Evolutionary conservation across 1,284 basidiomycete genomes (phyloP).

Genomic region (Agroathelia rolfsii): DNA sequence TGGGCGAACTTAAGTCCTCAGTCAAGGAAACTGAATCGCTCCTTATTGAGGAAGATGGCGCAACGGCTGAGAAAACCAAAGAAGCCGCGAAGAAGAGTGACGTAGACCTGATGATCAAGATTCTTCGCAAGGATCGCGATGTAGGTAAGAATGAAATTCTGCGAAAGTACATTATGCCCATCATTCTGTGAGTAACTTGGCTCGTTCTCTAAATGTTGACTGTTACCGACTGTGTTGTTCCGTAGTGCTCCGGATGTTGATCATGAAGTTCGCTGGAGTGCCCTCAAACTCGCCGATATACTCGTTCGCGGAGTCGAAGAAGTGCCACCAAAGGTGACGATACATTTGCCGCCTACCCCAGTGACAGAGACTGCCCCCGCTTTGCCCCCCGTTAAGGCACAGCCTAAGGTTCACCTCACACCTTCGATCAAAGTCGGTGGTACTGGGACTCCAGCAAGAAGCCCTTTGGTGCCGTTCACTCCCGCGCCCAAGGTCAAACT

Average conservation of each 20-base stretch:
- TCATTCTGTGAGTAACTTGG: conserved; percentile 54
- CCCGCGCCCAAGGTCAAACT: no score
- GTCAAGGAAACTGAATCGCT: conserved; percentile 67
- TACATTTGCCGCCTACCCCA: conserved; percentile 77
- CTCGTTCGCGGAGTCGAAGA: conserved; percentile 79
- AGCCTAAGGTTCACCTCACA: conserved; percentile 29
- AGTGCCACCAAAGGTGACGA: conserved; percentile 76
- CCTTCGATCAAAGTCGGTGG: no score
- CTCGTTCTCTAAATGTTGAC: conserved; percentile 5
- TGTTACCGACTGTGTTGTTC: conserved; percentile 8
- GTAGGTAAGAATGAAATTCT: conserved; percentile 77
- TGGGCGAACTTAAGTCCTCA: conserved; percentile 79
- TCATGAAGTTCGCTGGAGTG: conserved; percentile 81
- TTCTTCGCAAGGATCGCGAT: conserved; percentile 74
- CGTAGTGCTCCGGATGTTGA: conserved; percentile 65
- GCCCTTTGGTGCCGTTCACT: conserved; percentile 31
- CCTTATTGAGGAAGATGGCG: conserved; percentile 80
- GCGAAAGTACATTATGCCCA: conserved; percentile 72
- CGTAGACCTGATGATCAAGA: conserved; percentile 72
- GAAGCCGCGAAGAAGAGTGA: conserved; percentile 77
- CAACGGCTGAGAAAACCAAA: conserved; percentile 55
- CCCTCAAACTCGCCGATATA: conserved; percentile 89
- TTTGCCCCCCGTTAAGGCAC: conserved; percentile 39
- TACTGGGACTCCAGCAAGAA: conserved; percentile 33
- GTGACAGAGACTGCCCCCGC: conserved; percentile 49